Evolutionary conservation across 2,329 filamentous ascomycete genomes (phyloP).

Genomic region (Talaromyces rugulosus): DNA sequence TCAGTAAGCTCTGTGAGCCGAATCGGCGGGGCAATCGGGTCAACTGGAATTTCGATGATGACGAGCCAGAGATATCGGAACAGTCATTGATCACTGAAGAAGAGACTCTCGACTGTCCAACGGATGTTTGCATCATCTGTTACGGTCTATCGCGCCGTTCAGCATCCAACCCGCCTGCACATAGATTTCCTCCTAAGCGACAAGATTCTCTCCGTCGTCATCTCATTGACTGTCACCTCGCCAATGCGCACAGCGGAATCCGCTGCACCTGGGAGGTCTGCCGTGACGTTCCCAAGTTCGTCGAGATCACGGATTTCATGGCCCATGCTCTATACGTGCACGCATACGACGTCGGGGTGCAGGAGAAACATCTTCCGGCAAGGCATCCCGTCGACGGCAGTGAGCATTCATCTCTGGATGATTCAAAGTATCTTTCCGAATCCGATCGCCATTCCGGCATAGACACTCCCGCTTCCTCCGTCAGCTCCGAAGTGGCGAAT

Average conservation of each 20-base stretch:
- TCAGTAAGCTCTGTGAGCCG: slow-evolving; percentile 21
- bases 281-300: not conserved
- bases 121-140: slow-evolving; percentile 24
- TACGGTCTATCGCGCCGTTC: slow-evolving; percentile 20
- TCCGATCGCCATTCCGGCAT: slow-evolving; percentile 7
- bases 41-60: slow-evolving; percentile 18
- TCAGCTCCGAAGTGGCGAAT: slow-evolving; percentile 15
- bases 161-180: slow-evolving; percentile 20
- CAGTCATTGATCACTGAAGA: slow-evolving; percentile 14
- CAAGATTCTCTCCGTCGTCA: slow-evolving; percentile 22
- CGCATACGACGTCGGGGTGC: not conserved
- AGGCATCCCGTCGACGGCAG: not conserved
- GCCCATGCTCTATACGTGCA: not conserved
- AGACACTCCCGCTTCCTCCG: slow-evolving; percentile 17
- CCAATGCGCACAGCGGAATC: slow-evolving; percentile 9
- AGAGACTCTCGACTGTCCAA: slow-evolving; percentile 17
- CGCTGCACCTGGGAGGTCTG: not conserved
- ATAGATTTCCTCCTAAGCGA: slow-evolving; percentile 20
- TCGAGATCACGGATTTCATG: not conserved
- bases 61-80: slow-evolving; percentile 15
- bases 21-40: slow-evolving; percentile 21
- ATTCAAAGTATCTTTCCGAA: not conserved
- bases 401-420: not conserved
- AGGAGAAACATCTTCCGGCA: not conserved
- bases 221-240: slow-evolving; percentile 22